Percentiles rank a stretch among this genome's conserved stretches.
phyloP scores from a whole-genome alignment of 176 grass and related monocot genomes.

The Rhynchospora tenuis region DNA sequence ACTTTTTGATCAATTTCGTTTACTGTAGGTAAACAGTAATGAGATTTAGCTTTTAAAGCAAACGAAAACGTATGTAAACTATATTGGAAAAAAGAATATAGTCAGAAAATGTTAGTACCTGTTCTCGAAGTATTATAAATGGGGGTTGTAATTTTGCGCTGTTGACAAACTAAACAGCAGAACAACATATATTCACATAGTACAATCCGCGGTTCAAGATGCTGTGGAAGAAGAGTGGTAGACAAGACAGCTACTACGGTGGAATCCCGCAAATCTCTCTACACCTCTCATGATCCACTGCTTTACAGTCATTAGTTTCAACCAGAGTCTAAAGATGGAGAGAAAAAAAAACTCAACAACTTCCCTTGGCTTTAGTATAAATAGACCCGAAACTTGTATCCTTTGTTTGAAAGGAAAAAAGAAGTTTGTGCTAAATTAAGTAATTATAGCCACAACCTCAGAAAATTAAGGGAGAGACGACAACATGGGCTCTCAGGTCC shows the following conservation, averaged over 20 bases:
- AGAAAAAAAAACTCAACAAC: neutral
- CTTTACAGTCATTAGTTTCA: constrained; percentile 8
- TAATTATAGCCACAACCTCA: constrained; percentile 19
- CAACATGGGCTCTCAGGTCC: constrained; percentile 16
- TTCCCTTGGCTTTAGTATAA: constrained; percentile 1
- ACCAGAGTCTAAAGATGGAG: constrained; percentile 14
- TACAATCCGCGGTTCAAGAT: neutral
- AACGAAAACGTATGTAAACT: neutral
- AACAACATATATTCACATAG: neutral
- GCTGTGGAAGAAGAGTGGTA: neutral
- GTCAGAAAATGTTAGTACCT: neutral
- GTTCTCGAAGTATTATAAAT: neutral
- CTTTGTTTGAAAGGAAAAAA: constrained; percentile 2
- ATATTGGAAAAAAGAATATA: neutral
- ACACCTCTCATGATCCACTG: constrained; percentile 9
- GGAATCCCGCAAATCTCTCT: constrained; percentile 17
- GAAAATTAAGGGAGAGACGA: constrained; percentile 15
- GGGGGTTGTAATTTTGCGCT: neutral
- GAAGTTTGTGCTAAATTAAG: constrained; percentile 1
- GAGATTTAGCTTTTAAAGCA: neutral
- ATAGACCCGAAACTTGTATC: neutral
- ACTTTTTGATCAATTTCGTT: neutral
- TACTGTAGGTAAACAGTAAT: neutral
- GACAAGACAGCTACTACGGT: neutral
- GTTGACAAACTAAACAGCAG: neutral